Evolutionary conservation across 1,139 yeast species (phyloP), one percentile per base, ranked within the genome.

Genomic region (Zygoascus meyerae): DNA sequence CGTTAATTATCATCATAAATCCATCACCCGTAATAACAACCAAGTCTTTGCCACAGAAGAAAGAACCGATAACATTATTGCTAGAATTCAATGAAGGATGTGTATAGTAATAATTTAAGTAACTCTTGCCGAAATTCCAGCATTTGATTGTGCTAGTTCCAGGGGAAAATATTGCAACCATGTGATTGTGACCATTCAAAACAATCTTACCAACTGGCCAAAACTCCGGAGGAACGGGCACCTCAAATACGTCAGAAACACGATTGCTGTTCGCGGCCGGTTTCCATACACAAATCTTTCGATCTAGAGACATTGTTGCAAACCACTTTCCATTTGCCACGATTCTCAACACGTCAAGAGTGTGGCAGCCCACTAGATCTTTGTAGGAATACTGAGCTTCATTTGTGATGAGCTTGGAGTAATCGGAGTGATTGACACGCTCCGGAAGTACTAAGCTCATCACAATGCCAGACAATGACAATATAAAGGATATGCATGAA

Each of bases 261-360:
- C 28, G 29, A 14, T 37, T 38, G 15, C 40, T 34, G 9, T 29
- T 33, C 2, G 42, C 28, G 18, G 30, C 65, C 1, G 92, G 94
- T 1, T 86, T 79, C 95, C 95, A 86, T 9, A 85, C 77, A 34
- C 79, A 64, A 1, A 86, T 71, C 50, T 73, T 78, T 56, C 83
- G 89, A 58, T 86, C 95, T 55, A 86, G 66, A 3, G 90, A 90
- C 29, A 83, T 73, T 0, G 90, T 75, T 0, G 83, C 81, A 34
- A 86, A 68, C 48, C 54, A 59, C 74, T 81, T 10, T 82, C 83
- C 56, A 75, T 74, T 43, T 73, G 70, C 41, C 69, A 67, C 68
- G 11, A 85, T 68, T 51, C 74, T 74, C 34, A 83, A 71, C 6
- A 85, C 73, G 62, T 86, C 95, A 44, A 84, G 66, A 26, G 70